Evolutionary conservation across 2,329 filamentous ascomycete genomes (phyloP).

Genomic region (Neofusicoccum sp.): DNA sequence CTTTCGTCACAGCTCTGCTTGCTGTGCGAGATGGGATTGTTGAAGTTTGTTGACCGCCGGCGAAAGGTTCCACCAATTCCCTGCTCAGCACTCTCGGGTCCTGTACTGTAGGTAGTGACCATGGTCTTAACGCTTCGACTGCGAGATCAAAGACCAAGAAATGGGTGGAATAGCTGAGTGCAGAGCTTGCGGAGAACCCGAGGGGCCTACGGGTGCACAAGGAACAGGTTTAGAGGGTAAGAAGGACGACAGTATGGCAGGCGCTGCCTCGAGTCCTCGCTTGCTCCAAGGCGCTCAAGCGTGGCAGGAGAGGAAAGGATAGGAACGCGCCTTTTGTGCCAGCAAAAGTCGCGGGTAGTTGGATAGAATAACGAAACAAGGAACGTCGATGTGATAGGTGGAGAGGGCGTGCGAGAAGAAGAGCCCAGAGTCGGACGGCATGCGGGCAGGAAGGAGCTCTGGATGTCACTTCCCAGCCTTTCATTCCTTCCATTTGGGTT

Average conservation of each 20-base stretch:
- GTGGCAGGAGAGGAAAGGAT: background rate
- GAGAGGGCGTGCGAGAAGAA: too few relatives aligned
- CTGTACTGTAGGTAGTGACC: slow-evolving; percentile 1
- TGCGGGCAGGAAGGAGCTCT: too few relatives aligned
- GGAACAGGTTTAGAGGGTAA: too few relatives aligned
- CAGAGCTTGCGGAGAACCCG: too few relatives aligned
- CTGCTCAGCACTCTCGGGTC: background rate
- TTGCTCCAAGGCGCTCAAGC: background rate
- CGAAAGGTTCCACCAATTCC: background rate
- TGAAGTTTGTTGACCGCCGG: background rate
- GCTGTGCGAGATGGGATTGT: background rate
- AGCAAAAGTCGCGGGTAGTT: background rate
- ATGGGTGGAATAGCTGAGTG: too few relatives aligned
- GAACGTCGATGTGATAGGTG: background rate
- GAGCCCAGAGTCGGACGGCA: too few relatives aligned
- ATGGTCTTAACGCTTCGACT: background rate
- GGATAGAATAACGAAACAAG: background rate
- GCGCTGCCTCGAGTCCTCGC: too few relatives aligned
- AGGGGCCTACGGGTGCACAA: too few relatives aligned
- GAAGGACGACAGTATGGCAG: too few relatives aligned
- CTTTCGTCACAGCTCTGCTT: background rate
- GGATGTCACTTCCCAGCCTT: too few relatives aligned
- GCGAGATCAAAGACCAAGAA: too few relatives aligned
- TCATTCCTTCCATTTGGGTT: too few relatives aligned
- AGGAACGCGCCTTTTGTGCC: background rate